phyloP scores from a whole-genome alignment of 2,329 filamentous ascomycete species.

The Aspergillus sp. region DNA sequence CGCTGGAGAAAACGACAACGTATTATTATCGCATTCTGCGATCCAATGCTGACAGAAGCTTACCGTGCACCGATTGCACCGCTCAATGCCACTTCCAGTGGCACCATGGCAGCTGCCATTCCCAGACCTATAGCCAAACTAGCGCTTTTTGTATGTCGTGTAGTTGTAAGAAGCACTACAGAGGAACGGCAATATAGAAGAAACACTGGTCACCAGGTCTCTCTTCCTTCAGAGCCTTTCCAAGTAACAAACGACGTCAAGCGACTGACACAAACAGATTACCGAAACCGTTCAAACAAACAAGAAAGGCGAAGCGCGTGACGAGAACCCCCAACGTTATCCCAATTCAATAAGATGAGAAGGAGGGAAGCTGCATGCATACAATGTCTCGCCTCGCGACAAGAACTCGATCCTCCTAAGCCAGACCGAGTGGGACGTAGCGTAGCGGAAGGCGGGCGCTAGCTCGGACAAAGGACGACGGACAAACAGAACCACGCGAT shows the following conservation, averaged over 20 bases:
- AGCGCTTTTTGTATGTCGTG: constrained; percentile 55
- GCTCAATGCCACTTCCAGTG: constrained; percentile 49
- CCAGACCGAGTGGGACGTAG: constrained; percentile 14
- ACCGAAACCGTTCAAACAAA: no score
- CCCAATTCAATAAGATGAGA: neutral
- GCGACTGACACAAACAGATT: no score
- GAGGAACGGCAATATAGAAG: no score
- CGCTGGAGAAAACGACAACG: constrained; percentile 32
- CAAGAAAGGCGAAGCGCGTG: no score
- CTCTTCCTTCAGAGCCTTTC: no score
- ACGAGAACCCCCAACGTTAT: no score
- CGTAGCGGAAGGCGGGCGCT: constrained; percentile 12
- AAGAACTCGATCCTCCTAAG: constrained; percentile 1
- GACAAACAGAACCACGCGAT: constrained; percentile 4
- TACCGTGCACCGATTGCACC: constrained; percentile 58
- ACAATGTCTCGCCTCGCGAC: neutral
- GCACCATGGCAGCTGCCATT: constrained; percentile 41
- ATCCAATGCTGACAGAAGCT: constrained; percentile 14
- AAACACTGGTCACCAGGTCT: no score
- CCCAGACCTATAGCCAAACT: constrained; percentile 25
- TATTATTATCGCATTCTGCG: neutral
- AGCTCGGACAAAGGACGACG: constrained; percentile 15
- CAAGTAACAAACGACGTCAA: no score
- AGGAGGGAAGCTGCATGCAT: no score
- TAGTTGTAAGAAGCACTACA: neutral